Evolutionary conservation across 805 yeast species (phyloP), one percentile per base, ranked within the genome.

Genomic region (Maudiozyma pseudohumilis): DNA sequence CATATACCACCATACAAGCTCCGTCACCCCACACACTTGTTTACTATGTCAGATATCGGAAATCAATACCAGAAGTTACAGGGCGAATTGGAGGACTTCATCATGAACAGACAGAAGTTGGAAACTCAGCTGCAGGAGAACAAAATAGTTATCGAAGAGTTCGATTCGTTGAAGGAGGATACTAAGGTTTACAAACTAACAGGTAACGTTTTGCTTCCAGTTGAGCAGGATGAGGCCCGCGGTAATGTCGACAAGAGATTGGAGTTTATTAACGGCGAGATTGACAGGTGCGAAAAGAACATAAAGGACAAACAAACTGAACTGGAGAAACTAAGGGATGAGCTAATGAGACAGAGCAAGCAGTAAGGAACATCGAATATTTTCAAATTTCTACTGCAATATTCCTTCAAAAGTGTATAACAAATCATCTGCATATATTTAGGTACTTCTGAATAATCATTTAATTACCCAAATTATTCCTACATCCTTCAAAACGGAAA

Each of bases 81-180:
- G 48, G 59, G 59, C 35, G 59, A 61, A 18, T 56, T 75, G 33
- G 62, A 60, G 40, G 80, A 75, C 36, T 64, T 76, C 30, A 69
- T 87, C 26, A 65, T 74, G 5, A 75, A 86, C 10, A 77, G 97
- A 52, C 94, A 89, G 47, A 75, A 79, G 53, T 70, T 92, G 32
- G 99, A 92, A 55, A 84, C 96, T 1, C 99, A 92, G 62, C 74
- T 68, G 49, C 98, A 92, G 60, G 99, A 92, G 59, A 88, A 88
- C 59, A 77, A 77, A 50, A 88, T 92, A 35, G 98, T 92, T 12
- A 69, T 77, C 46, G 78, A 74, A 40, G 98, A 92, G 61, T 83
- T 92, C 50, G 74, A 71, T 21, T 49, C 62, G 31, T 64, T 83
- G 40, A 72, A 73, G 39, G 82, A 75, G 25, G 81, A 75, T 27